Evolutionary conservation across 2,329 filamentous ascomycete genomes (phyloP).

Genomic region (Sarocladium strictum): DNA sequence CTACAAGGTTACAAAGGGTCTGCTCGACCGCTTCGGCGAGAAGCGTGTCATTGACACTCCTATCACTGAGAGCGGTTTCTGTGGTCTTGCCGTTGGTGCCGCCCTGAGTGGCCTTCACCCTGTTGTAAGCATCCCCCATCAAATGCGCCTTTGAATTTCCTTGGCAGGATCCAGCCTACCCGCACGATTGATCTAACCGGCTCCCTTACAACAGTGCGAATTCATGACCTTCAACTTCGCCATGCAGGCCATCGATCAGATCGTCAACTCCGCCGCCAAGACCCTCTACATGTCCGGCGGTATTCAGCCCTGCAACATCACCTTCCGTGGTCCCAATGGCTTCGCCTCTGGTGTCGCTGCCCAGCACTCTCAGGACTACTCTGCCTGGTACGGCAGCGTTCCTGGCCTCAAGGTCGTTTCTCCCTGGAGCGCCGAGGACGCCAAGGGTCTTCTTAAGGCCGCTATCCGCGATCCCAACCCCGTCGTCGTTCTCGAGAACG

Average conservation of each 20-base stretch:
- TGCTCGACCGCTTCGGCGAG: slow-evolving; percentile 93
- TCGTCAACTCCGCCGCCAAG: slow-evolving; percentile 98
- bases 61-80: slow-evolving; percentile 96
- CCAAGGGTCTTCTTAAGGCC: slow-evolving; percentile 95
- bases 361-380: slow-evolving; percentile 98
- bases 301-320: slow-evolving; percentile 99
- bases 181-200: slow-evolving; percentile 7
- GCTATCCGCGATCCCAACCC: slow-evolving; percentile 98
- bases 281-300: slow-evolving; percentile 99
- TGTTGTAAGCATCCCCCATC: slow-evolving; percentile 58
- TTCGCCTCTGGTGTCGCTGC: slow-evolving; percentile 93
- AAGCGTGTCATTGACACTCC: slow-evolving; percentile 97
- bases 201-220: slow-evolving; percentile 61
- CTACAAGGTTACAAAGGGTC: slow-evolving; percentile 98
- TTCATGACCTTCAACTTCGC: slow-evolving; percentile 99
- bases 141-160: neutral
- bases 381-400: slow-evolving; percentile 97
- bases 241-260: slow-evolving; percentile 99
- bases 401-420: slow-evolving; percentile 95
- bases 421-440: slow-evolving; percentile 95
- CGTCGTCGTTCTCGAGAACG: slow-evolving; percentile 85
- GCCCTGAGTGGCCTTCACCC: slow-evolving; percentile 92
- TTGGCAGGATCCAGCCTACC: too few species aligned
- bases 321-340: slow-evolving; percentile 97
- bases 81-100: slow-evolving; percentile 87